Evolutionary conservation across 2,329 filamentous ascomycete species (phyloP), one percentile per base, ranked within the genome.

Genomic region (Epichloe glyceriae): DNA sequence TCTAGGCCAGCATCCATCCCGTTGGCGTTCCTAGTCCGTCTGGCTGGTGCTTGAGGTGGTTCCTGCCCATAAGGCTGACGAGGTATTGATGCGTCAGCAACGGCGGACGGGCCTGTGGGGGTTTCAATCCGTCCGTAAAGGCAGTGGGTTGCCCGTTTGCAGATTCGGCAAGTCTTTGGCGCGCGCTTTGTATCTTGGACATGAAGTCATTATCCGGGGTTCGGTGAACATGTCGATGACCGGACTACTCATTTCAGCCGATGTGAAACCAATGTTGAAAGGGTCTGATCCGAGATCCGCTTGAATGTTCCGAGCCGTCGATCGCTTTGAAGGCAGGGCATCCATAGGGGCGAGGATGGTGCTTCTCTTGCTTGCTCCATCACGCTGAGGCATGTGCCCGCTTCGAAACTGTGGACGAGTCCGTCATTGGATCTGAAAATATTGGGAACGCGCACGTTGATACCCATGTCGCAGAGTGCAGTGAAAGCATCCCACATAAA

Each of bases 401-500:
- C 61, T 47, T 74, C 72, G 50, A 80, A 72, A 47, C 69, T 69
- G 39, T 73, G 72, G 35, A 75, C 56, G 37, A 81, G 63, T 7
- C 63, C 54, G 19, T 80, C 76, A 53, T 78, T 88, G 58, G 85
- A 70, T 63, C 83, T 88, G 70, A 95, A 98, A 55, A 96, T 86
- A 61, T 94, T 95, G 26, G 83, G 78, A 10, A 93, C 82, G 51
- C 86, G 82, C 50, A 97, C 76, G 57, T 82, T 83, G 43, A 88
- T 84, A 4, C 88, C 87, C 82, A 80, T 87, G 62, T 96, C 89
- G 64, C 90, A 95, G 7, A 98, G 76, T 15, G 81, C 85, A 20
- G 84, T 82, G 61, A 97, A 97, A 0, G 91, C 90, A 72, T 98
- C 93, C 93, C 93, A 98, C 79, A 95, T 93, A 67, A 97, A 91